Base-by-base conservation (phyloP, 345 rosid species). In the Mallotus nudiflorus region DNA sequence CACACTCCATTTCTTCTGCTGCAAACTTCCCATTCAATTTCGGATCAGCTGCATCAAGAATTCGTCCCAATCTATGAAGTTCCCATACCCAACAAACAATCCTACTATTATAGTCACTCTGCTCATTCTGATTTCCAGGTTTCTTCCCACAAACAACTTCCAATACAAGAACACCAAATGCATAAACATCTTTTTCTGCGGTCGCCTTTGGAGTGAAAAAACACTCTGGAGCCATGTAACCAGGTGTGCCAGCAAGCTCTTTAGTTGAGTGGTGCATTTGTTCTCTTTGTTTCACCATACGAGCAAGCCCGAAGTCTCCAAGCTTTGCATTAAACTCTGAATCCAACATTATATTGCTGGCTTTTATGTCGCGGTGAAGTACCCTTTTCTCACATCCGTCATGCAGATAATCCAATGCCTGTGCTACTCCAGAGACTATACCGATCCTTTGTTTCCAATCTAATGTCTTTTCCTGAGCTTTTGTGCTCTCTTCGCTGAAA, bases 201-300 rank as follows among this genome's bases (percentile, higher is more conserved):
- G 93, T 88, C 4, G 89, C 91, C 75, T 88, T 78, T 22, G 90
- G 85, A 0, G 80, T 83, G 3, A 85, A 82, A 20, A 89, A 73
- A 61, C 78, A 77, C 79, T 93, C 97, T 0, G 97, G 98, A 49
- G 98, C 93, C 91, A 93, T 93, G 75, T 93, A 93, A 3, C 93
- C 93, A 0, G 80, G 85, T 12, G 98, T 93, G 56, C 98, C 87
- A 1, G 93, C 90, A 0, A 92, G 78, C 74, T 84, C 91, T 5
- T 77, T 84, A 0, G 97, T 90, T 1, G 91, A 80, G 73, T 90
- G 89, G 72, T 93, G 91, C 1, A 93, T 87, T 74, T 84, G 75
- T 25, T 86, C 87, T 1, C 80, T 82, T 24, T 51, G 79, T 15
- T 82, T 84, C 22, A 86, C 81, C 27, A 82, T 87, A 61, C 92